Evolutionary conservation across 169 alveolate genomes (phyloP), one percentile per base, ranked within the genome.

Genomic region (Pseudocohnilembus persalinus): DNA sequence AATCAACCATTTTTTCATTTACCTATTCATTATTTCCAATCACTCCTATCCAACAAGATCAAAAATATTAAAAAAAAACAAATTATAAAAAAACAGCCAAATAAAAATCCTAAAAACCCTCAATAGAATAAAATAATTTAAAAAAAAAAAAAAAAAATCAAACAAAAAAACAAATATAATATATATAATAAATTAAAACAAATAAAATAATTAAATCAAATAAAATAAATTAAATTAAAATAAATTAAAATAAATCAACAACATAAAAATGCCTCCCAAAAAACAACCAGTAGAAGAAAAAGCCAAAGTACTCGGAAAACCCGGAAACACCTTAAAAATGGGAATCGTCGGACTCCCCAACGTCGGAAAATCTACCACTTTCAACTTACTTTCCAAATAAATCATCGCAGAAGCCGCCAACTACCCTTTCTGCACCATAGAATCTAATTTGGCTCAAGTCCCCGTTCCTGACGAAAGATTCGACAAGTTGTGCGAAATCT

Each of bases 291-390:
- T 63, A 63, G 95, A 81, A 77, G 94, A 82, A 30, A 89, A 92
- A 83, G 91, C 90, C 82, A 89, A 87, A 34, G 81, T 91, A 25
- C 78, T 93, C n/a, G 97, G 97, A 74, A 87, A 96, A 65, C 94
- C 96, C 30, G 92, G 95, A 30, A 95, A 93, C 89, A 93, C 96
- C 76, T 92, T 99, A 33, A 98, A 97, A 88, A 98, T 99, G 99
- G 99, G 99, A 33, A 93, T 99, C 31, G 99, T 99, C 25, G 99
- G 99, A 27, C 93, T 99, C 64, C 99, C 99, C 15, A 99, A 99
- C 89, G 98, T 98, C 24, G 99, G 99, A 33, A 98, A 98, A 90
- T 98, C 99, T 1, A 97, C 99, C 33, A 98, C 99, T 29, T 99
- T 98, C 95, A 99, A 99, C 91, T 92, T 98, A 35, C 93, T 99